Evolutionary conservation across 2,329 filamentous ascomycete genomes (phyloP).

Genomic region (Tothia fuscella): DNA sequence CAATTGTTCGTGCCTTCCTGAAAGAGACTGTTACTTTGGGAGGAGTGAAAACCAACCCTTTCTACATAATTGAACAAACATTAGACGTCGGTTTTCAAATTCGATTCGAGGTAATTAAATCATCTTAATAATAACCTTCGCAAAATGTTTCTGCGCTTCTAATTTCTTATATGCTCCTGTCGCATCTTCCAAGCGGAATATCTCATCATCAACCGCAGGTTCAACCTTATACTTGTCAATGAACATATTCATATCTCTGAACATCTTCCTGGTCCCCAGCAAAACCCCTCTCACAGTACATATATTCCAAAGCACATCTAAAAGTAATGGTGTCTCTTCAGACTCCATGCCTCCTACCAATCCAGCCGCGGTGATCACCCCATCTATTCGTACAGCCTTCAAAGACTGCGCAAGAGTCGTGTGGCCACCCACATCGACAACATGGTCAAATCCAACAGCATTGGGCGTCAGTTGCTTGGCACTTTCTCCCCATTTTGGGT

Average conservation of each 20-base stretch:
- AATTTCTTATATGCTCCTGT: slow-evolving; percentile 36
- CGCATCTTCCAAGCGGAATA: slow-evolving; percentile 34
- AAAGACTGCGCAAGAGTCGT: slow-evolving; percentile 42
- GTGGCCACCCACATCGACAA: slow-evolving; percentile 45
- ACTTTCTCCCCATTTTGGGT: slow-evolving; percentile 38
- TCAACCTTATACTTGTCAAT: slow-evolving; percentile 36
- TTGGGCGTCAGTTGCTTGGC: slow-evolving; percentile 36
- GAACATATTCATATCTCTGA: slow-evolving; percentile 42
- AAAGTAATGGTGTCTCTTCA: slow-evolving; percentile 28
- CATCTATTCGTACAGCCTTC: slow-evolving; percentile 42
- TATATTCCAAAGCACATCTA: slow-evolving; percentile 37
- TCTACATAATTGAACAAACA: too few relatives aligned
- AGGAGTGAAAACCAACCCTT: too few relatives aligned
- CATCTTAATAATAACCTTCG: slow-evolving; percentile 5
- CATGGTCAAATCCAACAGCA: slow-evolving; percentile 38
- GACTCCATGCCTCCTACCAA: slow-evolving; percentile 31
- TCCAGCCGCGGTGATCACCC: slow-evolving; percentile 40
- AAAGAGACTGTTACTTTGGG: too few relatives aligned
- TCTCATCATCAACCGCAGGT: slow-evolving; percentile 36
- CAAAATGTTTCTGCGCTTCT: slow-evolving; percentile 14
- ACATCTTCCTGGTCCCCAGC: slow-evolving; percentile 34
- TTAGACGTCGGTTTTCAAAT: too few relatives aligned
- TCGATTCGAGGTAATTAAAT: background rate
- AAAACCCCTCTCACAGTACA: slow-evolving; percentile 37
- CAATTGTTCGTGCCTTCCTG: too few relatives aligned